Conservation (phyloP, 371 early-diverging fungal species). For the Saksenaea oblongispora region DNA sequence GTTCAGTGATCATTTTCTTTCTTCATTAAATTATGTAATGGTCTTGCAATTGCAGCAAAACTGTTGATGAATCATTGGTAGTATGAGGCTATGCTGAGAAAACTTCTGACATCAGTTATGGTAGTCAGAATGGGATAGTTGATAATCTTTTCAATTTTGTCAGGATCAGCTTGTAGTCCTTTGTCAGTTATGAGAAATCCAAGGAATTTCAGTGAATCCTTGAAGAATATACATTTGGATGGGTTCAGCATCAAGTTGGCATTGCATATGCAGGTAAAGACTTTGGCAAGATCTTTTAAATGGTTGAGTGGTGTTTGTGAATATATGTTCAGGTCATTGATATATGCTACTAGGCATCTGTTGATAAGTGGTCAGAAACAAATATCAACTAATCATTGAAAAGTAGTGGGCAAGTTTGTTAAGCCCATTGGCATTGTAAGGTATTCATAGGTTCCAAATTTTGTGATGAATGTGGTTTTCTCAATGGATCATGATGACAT, state of each 20-base stretch:
- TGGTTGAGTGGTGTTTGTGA: slow-evolving; percentile 28
- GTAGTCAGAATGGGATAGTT: slow-evolving; percentile 33
- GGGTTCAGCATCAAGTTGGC: slow-evolving; percentile 31
- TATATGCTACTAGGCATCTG: slow-evolving; percentile 26
- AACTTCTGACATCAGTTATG: slow-evolving; percentile 39
- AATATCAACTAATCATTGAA: slow-evolving; percentile 40
- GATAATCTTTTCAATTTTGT: slow-evolving; percentile 34
- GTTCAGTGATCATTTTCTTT: slow-evolving; percentile 25
- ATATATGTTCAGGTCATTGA: slow-evolving; percentile 50
- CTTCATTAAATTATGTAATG: slow-evolving; percentile 36
- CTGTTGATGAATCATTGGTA: slow-evolving; percentile 50
- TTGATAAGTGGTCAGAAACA: slow-evolving; percentile 44
- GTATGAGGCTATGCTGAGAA: slow-evolving; percentile 56
- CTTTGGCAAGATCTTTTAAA: slow-evolving; percentile 27
- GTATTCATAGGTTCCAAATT: slow-evolving; percentile 30
- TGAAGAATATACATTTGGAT: slow-evolving; percentile 47
- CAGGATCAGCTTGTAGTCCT: slow-evolving; percentile 32
- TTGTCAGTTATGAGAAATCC: slow-evolving; percentile 35
- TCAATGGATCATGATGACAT: slow-evolving; percentile 13
- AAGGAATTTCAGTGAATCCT: slow-evolving; percentile 34
- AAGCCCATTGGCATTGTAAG: slow-evolving; percentile 54
- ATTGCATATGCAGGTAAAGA: slow-evolving; percentile 29
- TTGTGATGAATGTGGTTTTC: slow-evolving; percentile 35
- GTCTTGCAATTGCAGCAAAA: slow-evolving; percentile 38
- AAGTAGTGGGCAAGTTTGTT: slow-evolving; percentile 46